phyloP scores from a whole-genome alignment of 2,329 filamentous ascomycete genomes.

The Chrysoporthe puriensis region DNA sequence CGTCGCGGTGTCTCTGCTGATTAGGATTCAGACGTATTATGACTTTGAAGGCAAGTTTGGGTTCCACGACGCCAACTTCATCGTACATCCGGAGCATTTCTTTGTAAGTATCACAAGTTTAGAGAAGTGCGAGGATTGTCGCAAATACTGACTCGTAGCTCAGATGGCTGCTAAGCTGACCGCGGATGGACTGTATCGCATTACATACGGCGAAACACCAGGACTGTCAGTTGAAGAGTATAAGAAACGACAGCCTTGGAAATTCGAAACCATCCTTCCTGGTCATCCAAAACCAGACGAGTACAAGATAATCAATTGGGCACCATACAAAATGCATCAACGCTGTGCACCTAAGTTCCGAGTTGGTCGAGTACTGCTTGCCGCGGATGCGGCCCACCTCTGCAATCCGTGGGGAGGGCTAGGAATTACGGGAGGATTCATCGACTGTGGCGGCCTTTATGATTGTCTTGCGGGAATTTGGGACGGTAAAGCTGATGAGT shows the following conservation, averaged over 20 bases:
- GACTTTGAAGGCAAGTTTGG: conserved; percentile 58
- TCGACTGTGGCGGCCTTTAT: conserved; percentile 64
- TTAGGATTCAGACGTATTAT: conserved; percentile 58
- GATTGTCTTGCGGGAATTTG: conserved; percentile 58
- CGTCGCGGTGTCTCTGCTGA: not conserved
- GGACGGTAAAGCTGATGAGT: conserved; percentile 47
- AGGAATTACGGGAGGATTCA: conserved; percentile 66
- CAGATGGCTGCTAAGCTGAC: conserved; percentile 64
- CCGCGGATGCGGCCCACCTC: conserved; percentile 64
- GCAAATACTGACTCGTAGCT: not conserved
- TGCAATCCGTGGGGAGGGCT: conserved; percentile 62
- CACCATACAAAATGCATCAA: conserved; percentile 65
- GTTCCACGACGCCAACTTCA: conserved; percentile 62
- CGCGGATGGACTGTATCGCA: conserved; percentile 62
- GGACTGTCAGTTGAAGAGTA: conserved; percentile 58
- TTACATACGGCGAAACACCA: conserved; percentile 63
- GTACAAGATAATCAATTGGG: conserved; percentile 60
- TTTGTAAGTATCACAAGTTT: conserved; percentile 38
- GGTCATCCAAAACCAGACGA: conserved; percentile 61
- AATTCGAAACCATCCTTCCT: conserved; percentile 61
- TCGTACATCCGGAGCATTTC: conserved; percentile 64
- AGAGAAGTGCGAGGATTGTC: not conserved
- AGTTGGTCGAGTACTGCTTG: conserved; percentile 60
- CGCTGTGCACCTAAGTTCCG: conserved; percentile 60
- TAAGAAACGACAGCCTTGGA: conserved; percentile 54